Base-by-base conservation (phyloP, 129 eudicot species). In the Ambrosia trifida region DNA sequence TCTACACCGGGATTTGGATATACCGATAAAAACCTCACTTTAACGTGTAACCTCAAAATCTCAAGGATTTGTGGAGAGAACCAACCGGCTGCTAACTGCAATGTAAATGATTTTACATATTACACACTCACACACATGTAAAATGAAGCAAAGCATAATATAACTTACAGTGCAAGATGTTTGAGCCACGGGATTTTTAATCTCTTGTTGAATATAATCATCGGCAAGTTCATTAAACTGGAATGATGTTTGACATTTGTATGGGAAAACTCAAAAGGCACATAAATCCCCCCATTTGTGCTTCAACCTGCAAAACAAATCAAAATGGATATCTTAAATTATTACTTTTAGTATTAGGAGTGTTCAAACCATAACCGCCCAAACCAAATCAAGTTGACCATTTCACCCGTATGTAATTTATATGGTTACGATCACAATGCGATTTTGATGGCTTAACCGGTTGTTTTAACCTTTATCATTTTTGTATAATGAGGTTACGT, bases 171-270 rank as follows among this genome's bases (percentile, higher is more conserved):
- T 81, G 88, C 98, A 92, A 64, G 75, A 82, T 61, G 69, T 70
- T 81, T 76, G 89, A 43, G 64, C 74, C 3, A 76, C 7, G 49
- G 96, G 83, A 58, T 86, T 92, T 81, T 70, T 82, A 45, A 89
- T 92, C 74, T 86, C 98, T 85, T 87, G 77, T 65, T 89, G 98
- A 78, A 92, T 92, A 78, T 84, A 87, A 62, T 92, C 95, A 82
- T 92, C 98, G 12, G n/a, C 74, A 83, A 92, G 98, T 76, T 92
- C 96, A 77, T 56, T 83, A 75, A 89, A 82, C 52, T 92, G 98
- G 30, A 92, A 73, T 3, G 89, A 83, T 66, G 59, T 64, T 73
- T 93, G 96, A 75, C 76, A 79, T 64, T 89, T 89, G 69, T 68
- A 68, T 66, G 98, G 98, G 64, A 93, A 93, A 68, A 73, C 95